Conservation (phyloP, 2,329 filamentous ascomycete species). For the Fusarium pseudocircinatum region DNA sequence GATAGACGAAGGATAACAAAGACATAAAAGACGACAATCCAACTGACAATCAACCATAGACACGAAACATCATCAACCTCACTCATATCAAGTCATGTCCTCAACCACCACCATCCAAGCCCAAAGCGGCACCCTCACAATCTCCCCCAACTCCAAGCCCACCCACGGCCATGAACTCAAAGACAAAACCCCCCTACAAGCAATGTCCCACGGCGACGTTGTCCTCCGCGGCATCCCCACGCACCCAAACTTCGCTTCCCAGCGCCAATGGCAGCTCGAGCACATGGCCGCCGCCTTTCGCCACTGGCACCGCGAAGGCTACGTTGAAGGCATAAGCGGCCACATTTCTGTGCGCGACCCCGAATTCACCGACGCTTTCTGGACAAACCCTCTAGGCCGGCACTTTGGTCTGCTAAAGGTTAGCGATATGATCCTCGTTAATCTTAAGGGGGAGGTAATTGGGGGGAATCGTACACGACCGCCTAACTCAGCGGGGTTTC, state of each 20-base stretch:
- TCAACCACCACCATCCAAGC: not conserved
- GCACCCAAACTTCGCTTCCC: slow-evolving; percentile 36
- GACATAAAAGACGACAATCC: not conserved
- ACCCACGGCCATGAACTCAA: slow-evolving; percentile 38
- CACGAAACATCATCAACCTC: not conserved
- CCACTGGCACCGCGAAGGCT: slow-evolving; percentile 71
- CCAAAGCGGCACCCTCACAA: slow-evolving; percentile 5
- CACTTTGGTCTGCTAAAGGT: slow-evolving; percentile 75
- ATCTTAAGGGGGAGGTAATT: slow-evolving; percentile 67
- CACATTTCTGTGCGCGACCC: slow-evolving; percentile 74
- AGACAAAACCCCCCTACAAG: slow-evolving; percentile 39
- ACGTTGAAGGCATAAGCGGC: slow-evolving; percentile 74
- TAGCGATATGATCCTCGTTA: slow-evolving; percentile 74
- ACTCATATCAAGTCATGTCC: not conserved
- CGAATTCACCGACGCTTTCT: slow-evolving; percentile 67
- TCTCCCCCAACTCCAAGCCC: slow-evolving; percentile 9
- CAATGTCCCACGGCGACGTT: slow-evolving; percentile 42
- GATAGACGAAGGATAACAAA: not conserved
- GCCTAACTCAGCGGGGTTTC: slow-evolving; percentile 74
- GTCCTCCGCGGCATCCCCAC: slow-evolving; percentile 40
- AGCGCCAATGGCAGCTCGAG: slow-evolving; percentile 54
- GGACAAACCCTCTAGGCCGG: slow-evolving; percentile 72
- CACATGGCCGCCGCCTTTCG: slow-evolving; percentile 76
- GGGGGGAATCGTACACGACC: slow-evolving; percentile 68
- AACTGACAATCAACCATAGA: fast-evolving